Evolutionary conservation across 2,329 filamentous ascomycete genomes (phyloP).

Genomic region (Colletotrichum camelliae): DNA sequence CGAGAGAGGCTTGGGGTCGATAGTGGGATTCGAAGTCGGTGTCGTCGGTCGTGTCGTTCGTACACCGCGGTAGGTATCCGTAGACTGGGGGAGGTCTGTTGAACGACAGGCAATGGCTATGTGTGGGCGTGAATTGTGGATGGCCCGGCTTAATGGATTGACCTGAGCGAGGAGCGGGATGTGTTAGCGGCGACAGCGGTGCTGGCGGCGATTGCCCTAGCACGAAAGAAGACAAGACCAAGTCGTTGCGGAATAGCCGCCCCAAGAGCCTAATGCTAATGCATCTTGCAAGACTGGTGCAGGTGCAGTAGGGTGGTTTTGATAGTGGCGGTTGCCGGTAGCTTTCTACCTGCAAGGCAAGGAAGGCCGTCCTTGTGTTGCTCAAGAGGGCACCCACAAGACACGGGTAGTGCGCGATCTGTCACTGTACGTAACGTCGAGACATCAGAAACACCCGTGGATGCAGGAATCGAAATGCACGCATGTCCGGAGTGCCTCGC

Average conservation of each 20-base stretch:
- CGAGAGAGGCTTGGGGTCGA: neutral
- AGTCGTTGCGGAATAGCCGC: slow-evolving; percentile 14
- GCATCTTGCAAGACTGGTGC: neutral
- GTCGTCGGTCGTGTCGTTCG: neutral
- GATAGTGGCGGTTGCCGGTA: slow-evolving; percentile 2
- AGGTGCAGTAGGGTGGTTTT: slow-evolving; percentile 6
- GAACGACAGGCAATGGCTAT: neutral
- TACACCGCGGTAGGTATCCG: neutral
- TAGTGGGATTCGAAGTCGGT: neutral
- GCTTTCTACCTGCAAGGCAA: neutral
- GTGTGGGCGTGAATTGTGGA: neutral
- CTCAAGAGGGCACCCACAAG: neutral
- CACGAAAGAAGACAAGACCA: slow-evolving; percentile 8
- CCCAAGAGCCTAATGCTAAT: slow-evolving; percentile 15
- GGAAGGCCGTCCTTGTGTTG: neutral
- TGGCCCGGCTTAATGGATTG: slow-evolving; percentile 14
- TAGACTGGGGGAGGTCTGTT: neutral
- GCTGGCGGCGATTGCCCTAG: slow-evolving; percentile 15
- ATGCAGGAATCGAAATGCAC: neutral
- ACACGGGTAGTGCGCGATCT: neutral
- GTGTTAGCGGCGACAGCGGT: slow-evolving; percentile 14
- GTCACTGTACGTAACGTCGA: neutral
- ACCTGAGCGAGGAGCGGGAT: slow-evolving; percentile 1
- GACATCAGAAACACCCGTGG: neutral
- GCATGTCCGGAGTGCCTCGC: neutral